phyloP scores from a whole-genome alignment of 2,329 filamentous ascomycete genomes.

The Pezicula carpinea region DNA sequence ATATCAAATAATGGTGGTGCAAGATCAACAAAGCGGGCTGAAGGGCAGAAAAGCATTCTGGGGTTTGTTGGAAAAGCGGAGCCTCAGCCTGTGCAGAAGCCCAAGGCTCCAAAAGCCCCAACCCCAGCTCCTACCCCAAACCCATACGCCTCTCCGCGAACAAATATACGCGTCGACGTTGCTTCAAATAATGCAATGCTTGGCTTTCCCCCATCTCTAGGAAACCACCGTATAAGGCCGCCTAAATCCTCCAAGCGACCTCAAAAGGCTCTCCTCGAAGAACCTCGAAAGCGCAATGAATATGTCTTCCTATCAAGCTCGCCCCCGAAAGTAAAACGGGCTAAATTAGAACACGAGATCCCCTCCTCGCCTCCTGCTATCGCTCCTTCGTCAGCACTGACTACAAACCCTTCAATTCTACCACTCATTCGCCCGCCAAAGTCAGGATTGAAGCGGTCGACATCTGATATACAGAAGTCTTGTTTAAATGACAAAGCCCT shows the following conservation, averaged over 20 bases:
- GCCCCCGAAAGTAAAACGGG: constrained; percentile 16
- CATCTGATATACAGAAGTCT: constrained; percentile 1
- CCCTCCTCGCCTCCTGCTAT: not conserved
- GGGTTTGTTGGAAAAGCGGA: constrained; percentile 17
- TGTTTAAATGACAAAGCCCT: constrained; percentile 1
- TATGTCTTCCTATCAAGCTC: constrained; percentile 29
- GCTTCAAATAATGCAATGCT: not conserved
- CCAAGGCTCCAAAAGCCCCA: not conserved
- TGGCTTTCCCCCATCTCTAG: constrained; percentile 16
- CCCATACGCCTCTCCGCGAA: not conserved
- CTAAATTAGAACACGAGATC: constrained; percentile 4
- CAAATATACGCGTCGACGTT: not conserved
- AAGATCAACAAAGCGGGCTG: constrained; percentile 8
- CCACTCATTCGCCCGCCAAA: constrained; percentile 16
- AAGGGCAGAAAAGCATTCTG: constrained; percentile 19
- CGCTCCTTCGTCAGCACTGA: constrained; percentile 8
- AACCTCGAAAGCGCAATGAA: constrained; percentile 12
- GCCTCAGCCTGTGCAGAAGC: not conserved
- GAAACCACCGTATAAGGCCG: constrained; percentile 18
- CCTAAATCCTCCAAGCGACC: constrained; percentile 16
- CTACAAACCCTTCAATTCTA: constrained; percentile 16
- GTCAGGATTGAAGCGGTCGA: not conserved
- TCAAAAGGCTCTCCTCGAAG: constrained; percentile 7
- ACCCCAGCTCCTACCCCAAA: not conserved
- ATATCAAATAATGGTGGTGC: constrained; percentile 5